Conservation (phyloP, 495 filamentous ascomycete species). For the Daldinia loculata region DNA sequence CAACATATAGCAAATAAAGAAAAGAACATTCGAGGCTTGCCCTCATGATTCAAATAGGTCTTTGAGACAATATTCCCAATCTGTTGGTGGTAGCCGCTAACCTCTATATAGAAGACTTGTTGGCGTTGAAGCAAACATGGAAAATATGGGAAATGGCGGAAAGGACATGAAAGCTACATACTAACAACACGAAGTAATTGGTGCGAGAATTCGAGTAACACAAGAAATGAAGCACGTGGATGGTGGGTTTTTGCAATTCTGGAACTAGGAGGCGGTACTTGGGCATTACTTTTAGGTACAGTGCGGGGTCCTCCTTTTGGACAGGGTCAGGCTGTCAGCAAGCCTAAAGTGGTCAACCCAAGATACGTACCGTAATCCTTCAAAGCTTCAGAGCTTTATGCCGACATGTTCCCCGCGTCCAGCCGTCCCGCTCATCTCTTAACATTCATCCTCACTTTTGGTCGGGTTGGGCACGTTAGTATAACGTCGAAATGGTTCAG, state of each 20-base stretch:
- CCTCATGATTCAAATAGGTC: neutral
- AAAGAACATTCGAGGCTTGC: neutral
- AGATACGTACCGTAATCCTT: neutral
- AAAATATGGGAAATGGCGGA: constrained; percentile 2
- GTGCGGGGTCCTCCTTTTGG: constrained; percentile 31
- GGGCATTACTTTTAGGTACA: constrained; percentile 4
- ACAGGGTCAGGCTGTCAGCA: constrained; percentile 1
- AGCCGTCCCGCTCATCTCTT: neutral
- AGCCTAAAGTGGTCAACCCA: constrained; percentile 10
- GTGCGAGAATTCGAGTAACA: constrained; percentile 10
- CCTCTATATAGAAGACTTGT: neutral
- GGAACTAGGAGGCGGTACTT: neutral
- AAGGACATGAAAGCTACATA: neutral
- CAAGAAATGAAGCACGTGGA: constrained; percentile 16
- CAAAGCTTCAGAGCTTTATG: neutral
- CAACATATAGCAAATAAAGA: constrained; percentile 7
- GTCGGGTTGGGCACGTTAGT: neutral
- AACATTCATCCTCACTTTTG: neutral
- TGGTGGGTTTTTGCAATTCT: constrained; percentile 24
- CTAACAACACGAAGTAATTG: constrained; percentile 2
- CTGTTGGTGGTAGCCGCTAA: neutral
- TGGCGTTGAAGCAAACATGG: neutral
- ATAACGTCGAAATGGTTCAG: neutral
- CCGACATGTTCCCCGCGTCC: neutral
- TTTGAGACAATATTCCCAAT: neutral